These are phyloP conservation scores for Triangularia setosa DNA, from an alignment of 2,329 filamentous ascomycete species.

Conservation along the genomic window DNA sequence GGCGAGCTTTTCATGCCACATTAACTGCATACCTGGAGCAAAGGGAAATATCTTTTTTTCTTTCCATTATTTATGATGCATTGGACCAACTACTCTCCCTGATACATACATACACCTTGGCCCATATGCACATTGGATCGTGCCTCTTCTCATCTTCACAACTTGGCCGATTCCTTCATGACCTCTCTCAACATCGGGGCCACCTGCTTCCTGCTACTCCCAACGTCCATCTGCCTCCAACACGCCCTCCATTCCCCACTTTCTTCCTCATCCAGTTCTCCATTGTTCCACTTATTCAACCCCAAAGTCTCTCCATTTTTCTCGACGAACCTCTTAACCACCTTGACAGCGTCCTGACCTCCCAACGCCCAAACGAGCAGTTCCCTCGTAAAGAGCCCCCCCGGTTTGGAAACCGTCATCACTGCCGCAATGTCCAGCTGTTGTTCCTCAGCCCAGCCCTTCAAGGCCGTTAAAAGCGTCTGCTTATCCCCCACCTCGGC, in stretches of 20 bases:
- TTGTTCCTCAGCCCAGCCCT: constrained; percentile 52
- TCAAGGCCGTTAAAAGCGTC: constrained; percentile 47
- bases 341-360: constrained; percentile 41
- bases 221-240: constrained; percentile 64
- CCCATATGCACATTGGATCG: background rate
- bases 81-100: too few species aligned
- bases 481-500: constrained; percentile 45
- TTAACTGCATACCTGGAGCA: too few species aligned
- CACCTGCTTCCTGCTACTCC: constrained; percentile 64
- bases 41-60: too few species aligned
- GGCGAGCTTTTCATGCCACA: too few species aligned
- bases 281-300: constrained; percentile 52
- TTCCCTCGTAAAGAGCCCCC: constrained; percentile 59
- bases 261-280: constrained; percentile 40
- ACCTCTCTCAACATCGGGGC: constrained; percentile 61
- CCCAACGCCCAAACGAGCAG: constrained; percentile 63
- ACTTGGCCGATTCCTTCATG: constrained; percentile 36
- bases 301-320: constrained; percentile 46
- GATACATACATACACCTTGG: background rate
- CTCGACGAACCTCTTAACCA: constrained; percentile 52
- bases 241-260: constrained; percentile 49
- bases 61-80: too few species aligned
- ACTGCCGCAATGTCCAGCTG: constrained; percentile 59
- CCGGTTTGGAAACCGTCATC: constrained; percentile 62
- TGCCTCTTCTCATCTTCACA: background rate